Conservation (phyloP, 805 yeast genomes). For the Saccharomyces cerevisiae region DNA sequence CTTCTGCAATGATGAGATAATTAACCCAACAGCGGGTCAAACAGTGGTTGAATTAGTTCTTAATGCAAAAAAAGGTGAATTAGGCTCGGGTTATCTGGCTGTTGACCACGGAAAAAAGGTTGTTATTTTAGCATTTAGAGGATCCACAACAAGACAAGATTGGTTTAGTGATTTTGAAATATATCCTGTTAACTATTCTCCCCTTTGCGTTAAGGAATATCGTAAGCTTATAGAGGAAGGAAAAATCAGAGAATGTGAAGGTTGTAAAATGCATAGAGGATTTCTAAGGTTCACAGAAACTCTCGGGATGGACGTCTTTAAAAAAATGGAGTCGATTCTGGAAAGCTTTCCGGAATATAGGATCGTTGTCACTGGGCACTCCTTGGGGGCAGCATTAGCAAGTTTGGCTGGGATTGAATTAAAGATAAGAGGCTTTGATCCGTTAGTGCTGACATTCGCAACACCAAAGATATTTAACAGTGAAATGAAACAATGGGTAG, state of each 20-base stretch:
- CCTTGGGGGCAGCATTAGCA: slow-evolving; percentile 69
- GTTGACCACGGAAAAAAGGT: slow-evolving; percentile 38
- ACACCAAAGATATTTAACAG: slow-evolving; percentile 58
- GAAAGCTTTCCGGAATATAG: slow-evolving; percentile 39
- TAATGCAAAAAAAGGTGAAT: slow-evolving; percentile 36
- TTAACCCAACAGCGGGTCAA: slow-evolving; percentile 19
- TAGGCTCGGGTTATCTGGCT: slow-evolving; percentile 50
- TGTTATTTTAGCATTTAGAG: slow-evolving; percentile 50
- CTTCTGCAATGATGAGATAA: slow-evolving; percentile 24
- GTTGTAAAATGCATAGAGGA: slow-evolving; percentile 59
- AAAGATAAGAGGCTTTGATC: slow-evolving; percentile 43
- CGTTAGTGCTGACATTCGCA: slow-evolving; percentile 52
- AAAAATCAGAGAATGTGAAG: slow-evolving; percentile 33
- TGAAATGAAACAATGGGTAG: slow-evolving; percentile 43
- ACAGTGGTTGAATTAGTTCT: slow-evolving; percentile 36
- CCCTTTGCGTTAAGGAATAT: slow-evolving; percentile 31
- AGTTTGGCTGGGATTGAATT: slow-evolving; percentile 56
- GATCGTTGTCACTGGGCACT: slow-evolving; percentile 60
- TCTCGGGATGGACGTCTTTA: slow-evolving; percentile 34
- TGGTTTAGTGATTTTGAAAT: slow-evolving; percentile 53
- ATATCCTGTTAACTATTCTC: slow-evolving; percentile 39
- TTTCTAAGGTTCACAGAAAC: slow-evolving; percentile 41
- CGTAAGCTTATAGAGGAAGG: slow-evolving; percentile 17
- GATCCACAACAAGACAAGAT: slow-evolving; percentile 53
- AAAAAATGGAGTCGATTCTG: slow-evolving; percentile 30